Conservation (phyloP, 768 basidiomycete species). For the Dentipellis fragilis region DNA sequence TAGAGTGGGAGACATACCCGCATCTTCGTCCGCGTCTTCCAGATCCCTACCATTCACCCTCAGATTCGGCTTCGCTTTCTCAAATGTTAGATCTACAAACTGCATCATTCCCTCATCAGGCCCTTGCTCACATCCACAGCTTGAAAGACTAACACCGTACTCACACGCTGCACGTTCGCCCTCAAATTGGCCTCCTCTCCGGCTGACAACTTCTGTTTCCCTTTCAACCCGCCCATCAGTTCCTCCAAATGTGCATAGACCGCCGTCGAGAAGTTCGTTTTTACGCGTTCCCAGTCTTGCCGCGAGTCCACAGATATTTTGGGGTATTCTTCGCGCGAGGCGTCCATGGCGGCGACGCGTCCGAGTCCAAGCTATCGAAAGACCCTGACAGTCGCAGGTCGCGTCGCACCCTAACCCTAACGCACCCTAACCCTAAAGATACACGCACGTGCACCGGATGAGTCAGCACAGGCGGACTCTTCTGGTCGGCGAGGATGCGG, state of each 20-base stretch:
- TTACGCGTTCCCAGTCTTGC: slow-evolving; percentile 11
- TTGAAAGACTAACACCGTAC: not conserved
- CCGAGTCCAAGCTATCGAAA: not conserved
- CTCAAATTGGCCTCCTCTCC: not conserved
- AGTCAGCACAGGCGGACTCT: no score
- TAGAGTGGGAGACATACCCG: not conserved
- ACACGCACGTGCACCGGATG: no score
- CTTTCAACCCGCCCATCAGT: slow-evolving; percentile 1
- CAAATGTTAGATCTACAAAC: slow-evolving; percentile 11
- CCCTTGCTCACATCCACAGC: not conserved
- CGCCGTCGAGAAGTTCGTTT: slow-evolving; percentile 9
- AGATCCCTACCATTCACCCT: slow-evolving; percentile 13
- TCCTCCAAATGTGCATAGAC: slow-evolving; percentile 6
- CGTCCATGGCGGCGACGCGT: slow-evolving; percentile 4
- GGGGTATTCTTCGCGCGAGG: slow-evolving; percentile 8
- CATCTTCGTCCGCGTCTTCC: slow-evolving; percentile 11
- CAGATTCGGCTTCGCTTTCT: slow-evolving; percentile 11
- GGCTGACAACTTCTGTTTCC: not conserved
- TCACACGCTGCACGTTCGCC: slow-evolving; percentile 7
- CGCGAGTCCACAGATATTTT: slow-evolving; percentile 11
- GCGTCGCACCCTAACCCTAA: no score
- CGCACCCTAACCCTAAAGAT: no score
- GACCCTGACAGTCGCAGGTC: not conserved
- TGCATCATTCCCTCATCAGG: not conserved
- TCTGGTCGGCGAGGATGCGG: no score